Evolutionary conservation across 805 yeast species (phyloP).

Genomic region (Tetrapisispora fleetii): DNA sequence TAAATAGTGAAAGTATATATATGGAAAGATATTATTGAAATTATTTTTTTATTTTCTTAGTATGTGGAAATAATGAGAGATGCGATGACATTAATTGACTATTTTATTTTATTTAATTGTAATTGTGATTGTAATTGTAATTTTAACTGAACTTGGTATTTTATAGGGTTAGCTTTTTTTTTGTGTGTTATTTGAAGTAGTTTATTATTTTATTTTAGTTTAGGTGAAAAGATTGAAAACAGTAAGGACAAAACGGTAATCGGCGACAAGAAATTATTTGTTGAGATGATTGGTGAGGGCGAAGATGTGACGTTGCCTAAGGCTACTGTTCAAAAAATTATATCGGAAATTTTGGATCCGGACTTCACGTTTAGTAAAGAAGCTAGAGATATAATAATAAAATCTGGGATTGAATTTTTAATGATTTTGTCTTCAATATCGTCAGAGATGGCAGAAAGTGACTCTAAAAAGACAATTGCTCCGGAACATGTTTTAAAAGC

Average conservation of each 20-base stretch:
- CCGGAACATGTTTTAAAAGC: slow-evolving; percentile 94
- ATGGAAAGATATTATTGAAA: neutral
- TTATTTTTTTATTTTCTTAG: neutral
- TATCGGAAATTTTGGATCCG: slow-evolving; percentile 80
- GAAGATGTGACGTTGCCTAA: slow-evolving; percentile 27
- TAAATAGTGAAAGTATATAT: neutral
- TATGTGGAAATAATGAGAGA: neutral
- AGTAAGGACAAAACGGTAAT: too few species aligned
- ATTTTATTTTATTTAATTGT: too few species aligned
- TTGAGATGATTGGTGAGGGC: slow-evolving; percentile 6
- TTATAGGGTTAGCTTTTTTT: too few species aligned
- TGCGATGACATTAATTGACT: neutral
- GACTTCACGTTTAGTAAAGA: slow-evolving; percentile 85
- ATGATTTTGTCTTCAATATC: slow-evolving; percentile 91
- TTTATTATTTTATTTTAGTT: too few species aligned
- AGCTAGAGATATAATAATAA: slow-evolving; percentile 89
- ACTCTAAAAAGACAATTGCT: slow-evolving; percentile 91
- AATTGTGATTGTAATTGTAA: too few species aligned
- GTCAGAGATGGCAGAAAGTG: slow-evolving; percentile 93
- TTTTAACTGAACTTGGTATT: too few species aligned
- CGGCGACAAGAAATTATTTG: too few species aligned
- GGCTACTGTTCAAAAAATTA: slow-evolving; percentile 94
- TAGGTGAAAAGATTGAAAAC: too few species aligned
- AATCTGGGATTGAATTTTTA: slow-evolving; percentile 90
- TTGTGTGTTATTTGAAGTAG: too few species aligned